Percentiles rank a stretch among this genome's conserved stretches.
phyloP scores from a whole-genome alignment of 202 grass and related monocot genomes.

The Schoenoplectus triqueter region DNA sequence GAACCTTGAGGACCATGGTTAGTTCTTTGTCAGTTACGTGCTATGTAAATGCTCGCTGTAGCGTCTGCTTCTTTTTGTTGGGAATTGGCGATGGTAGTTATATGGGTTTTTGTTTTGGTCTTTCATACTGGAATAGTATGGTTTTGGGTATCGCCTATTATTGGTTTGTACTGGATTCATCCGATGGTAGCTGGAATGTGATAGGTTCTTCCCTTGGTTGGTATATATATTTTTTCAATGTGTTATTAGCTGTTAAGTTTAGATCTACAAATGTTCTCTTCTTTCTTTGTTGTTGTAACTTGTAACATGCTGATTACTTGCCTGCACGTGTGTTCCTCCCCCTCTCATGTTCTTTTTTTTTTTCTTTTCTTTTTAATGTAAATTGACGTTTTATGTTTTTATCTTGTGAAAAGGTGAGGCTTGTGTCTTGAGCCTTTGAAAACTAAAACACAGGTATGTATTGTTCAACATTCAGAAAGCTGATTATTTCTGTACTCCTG shows the following conservation, averaged over 20 bases:
- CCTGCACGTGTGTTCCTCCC: background rate
- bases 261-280: background rate
- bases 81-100: slow-evolving; percentile 4
- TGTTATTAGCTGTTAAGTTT: background rate
- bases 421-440: background rate
- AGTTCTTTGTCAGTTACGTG: background rate
- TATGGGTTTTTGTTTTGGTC: slow-evolving; percentile 27
- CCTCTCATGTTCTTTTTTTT: background rate
- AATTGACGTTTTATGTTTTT: background rate
- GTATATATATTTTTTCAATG: background rate
- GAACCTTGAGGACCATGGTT: slow-evolving; percentile 11
- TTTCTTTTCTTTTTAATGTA: background rate
- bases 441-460: background rate
- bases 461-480: no score
- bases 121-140: background rate
- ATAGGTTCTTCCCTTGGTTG: background rate
- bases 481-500: no score
- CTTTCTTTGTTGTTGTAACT: background rate
- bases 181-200: slow-evolving; percentile 18
- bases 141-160: background rate
- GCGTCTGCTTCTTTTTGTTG: background rate
- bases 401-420: background rate
- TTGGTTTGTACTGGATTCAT: slow-evolving; percentile 16
- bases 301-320: background rate
- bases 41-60: slow-evolving; percentile 36